Percentiles rank a stretch among this genome's conserved stretches.
These are phyloP conservation scores for Fraxinus anomala DNA, from an alignment of 257 asterid genomes.

Conservation along the genomic window DNA sequence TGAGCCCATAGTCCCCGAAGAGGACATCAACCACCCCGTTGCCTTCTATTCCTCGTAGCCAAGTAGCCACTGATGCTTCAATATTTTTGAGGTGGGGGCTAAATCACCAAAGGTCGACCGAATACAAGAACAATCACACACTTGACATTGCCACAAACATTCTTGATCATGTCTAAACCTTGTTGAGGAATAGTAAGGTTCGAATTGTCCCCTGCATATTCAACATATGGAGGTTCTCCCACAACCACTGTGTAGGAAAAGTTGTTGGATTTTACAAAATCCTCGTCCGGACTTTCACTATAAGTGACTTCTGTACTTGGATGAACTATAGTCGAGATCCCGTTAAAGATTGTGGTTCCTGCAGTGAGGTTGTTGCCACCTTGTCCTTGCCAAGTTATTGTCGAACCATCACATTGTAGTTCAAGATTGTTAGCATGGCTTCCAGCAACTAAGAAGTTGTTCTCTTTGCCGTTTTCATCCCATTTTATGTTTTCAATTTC, in stretches of 20 bases:
- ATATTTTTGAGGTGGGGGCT: slow-evolving; percentile 25
- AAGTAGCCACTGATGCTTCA: slow-evolving; percentile 37
- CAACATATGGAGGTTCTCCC: slow-evolving; percentile 41
- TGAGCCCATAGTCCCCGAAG: slow-evolving; percentile 36
- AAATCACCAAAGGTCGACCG: slow-evolving; percentile 39
- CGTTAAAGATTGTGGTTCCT: slow-evolving; percentile 40
- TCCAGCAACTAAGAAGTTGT: slow-evolving; percentile 34
- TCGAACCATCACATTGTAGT: slow-evolving; percentile 54
- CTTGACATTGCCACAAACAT: slow-evolving; percentile 30
- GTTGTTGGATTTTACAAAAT: slow-evolving; percentile 24
- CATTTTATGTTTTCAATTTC: too few relatives aligned
- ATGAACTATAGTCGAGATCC: slow-evolving; percentile 25
- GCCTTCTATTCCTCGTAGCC: slow-evolving; percentile 46
- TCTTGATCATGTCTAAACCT: slow-evolving; percentile 16
- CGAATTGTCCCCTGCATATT: slow-evolving; percentile 36
- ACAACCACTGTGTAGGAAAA: slow-evolving; percentile 40
- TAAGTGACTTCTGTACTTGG: slow-evolving; percentile 24
- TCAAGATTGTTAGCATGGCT: slow-evolving; percentile 43
- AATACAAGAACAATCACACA: slow-evolving; percentile 43
- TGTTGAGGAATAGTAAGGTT: slow-evolving; percentile 35
- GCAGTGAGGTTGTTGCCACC: slow-evolving; percentile 22
- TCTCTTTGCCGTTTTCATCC: too few relatives aligned
- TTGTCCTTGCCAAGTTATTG: slow-evolving; percentile 45
- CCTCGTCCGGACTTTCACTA: slow-evolving; percentile 20
- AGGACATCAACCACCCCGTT: slow-evolving; percentile 46